Base-by-base conservation (phyloP, 2,329 filamentous ascomycete genomes). In the Elsinoe australis region DNA sequence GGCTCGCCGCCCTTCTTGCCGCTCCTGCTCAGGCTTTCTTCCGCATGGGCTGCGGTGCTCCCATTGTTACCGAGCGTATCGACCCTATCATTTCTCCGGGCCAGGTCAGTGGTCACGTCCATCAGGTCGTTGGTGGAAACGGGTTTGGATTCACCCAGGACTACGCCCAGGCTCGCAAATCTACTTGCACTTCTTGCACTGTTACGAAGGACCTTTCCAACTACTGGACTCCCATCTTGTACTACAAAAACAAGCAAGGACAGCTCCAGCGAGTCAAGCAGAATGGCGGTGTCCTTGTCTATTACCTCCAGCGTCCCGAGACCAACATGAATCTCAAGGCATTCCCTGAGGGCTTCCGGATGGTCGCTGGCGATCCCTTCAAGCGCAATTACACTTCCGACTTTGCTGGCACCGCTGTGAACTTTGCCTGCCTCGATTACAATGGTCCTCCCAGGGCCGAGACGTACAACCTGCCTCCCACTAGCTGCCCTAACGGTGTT, bases 151-250 rank as follows among this genome's bases (percentile, higher is more conserved):
- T 78, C 54, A 71, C 65, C 47, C 79, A 82, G 60, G 78, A 73
- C 33, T 84, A 79, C 57, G 70, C 77, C 49, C 70, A 75, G 36
- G 71, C 85, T 21, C 64, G 68, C 51, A 61, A 72, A 49, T 85
- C 82, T 24, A 72, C 75, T 19, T 90, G 85, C 71, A 84, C 79
- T 41, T 85, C 81, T 26, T 83, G 85, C 62, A 73, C 74, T 52
- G 72, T 85, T 60, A 78, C 74, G 57, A 77, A 76, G 48, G 84
- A 88, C 66, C 72, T 79, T 61, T 83, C 77, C 56, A 83, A 83
- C 64, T 89, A 90, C 71, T 89, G 85, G 85, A 79, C 81, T 49
- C 84, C 85, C 1, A 71, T 72, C 21, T 67, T 89, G 2, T 88
- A 81, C 67, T 87, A 82, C 56, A 64, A 83, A 54, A 73, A 78